Evolutionary conservation across 257 asterid species (phyloP).

Genomic region (Apocynum venetum): DNA sequence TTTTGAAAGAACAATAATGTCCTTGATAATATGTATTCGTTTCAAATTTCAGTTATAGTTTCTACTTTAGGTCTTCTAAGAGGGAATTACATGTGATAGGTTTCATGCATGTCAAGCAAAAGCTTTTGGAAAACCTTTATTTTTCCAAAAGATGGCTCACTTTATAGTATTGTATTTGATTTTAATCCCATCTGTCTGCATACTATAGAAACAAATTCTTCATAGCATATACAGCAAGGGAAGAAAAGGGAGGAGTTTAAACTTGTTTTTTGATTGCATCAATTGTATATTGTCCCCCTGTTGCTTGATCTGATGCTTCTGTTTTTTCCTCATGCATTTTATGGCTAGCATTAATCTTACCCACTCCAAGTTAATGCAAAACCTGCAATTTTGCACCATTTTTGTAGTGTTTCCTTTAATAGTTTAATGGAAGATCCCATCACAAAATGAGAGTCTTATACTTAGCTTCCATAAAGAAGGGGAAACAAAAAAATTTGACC

Average conservation of each 20-base stretch:
- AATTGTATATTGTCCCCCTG: neutral
- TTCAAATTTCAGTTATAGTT: neutral
- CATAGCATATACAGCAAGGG: neutral
- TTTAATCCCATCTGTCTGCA: too few species aligned
- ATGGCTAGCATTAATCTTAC: slow-evolving; percentile 9
- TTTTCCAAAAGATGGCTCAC: too few species aligned
- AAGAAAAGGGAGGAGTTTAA: neutral
- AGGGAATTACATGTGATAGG: neutral
- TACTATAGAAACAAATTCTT: neutral
- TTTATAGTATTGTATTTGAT: too few species aligned
- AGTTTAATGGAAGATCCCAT: too few species aligned
- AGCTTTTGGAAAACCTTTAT: neutral
- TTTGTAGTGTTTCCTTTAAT: neutral
- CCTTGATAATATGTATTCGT: too few species aligned
- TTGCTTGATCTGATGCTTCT: neutral
- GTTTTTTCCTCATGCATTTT: neutral
- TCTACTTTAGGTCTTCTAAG: neutral
- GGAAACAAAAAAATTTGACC: neutral
- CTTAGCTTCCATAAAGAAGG: neutral
- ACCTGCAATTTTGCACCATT: neutral
- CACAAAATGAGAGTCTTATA: neutral
- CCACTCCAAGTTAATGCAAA: slow-evolving; percentile 8
- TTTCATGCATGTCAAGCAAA: neutral
- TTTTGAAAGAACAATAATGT: too few species aligned
- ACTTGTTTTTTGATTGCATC: neutral